These are phyloP conservation scores for Trichoderma sp. DNA, from an alignment of 2,329 filamentous ascomycete genomes.

Conservation along the genomic window DNA sequence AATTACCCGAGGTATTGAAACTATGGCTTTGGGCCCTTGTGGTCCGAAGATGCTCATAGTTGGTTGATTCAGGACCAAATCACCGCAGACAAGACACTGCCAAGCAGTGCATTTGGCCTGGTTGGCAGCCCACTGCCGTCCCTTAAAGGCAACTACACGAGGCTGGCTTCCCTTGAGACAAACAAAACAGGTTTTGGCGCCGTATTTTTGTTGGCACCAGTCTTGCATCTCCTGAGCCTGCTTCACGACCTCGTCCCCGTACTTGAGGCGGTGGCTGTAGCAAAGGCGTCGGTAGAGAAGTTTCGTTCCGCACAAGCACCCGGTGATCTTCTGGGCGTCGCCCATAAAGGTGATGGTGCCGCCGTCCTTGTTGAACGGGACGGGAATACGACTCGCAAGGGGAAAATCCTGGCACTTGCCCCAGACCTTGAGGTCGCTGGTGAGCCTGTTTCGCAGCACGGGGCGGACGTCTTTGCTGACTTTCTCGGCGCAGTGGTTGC, in stretches of 20 bases:
- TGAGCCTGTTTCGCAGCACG: conserved; percentile 15
- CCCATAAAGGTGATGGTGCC: conserved; percentile 1
- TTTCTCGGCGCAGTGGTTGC: conserved; percentile 29
- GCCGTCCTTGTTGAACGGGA: neutral
- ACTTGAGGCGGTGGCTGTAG: conserved; percentile 34
- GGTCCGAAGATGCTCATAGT: neutral
- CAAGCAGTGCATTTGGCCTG: neutral
- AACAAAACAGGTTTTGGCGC: conserved; percentile 31
- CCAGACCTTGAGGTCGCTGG: conserved; percentile 29
- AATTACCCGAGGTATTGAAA: neutral
- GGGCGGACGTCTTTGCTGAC: conserved; percentile 10
- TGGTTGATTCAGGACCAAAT: neutral
- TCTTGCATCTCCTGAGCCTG: conserved; percentile 28
- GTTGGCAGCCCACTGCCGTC: neutral
- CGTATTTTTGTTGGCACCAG: conserved; percentile 30
- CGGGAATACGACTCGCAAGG: neutral
- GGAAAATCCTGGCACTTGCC: conserved; percentile 20
- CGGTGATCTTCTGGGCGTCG: conserved; percentile 30
- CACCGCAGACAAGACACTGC: neutral
- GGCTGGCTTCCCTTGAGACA: conserved; percentile 28
- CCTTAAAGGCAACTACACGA: neutral
- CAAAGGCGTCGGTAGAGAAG: conserved; percentile 36
- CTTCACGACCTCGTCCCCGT: conserved; percentile 27
- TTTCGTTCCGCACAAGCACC: conserved; percentile 40
- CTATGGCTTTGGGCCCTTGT: neutral